Evolutionary conservation across 805 yeast species (phyloP).

Genomic region (Lachancea mirantina): DNA sequence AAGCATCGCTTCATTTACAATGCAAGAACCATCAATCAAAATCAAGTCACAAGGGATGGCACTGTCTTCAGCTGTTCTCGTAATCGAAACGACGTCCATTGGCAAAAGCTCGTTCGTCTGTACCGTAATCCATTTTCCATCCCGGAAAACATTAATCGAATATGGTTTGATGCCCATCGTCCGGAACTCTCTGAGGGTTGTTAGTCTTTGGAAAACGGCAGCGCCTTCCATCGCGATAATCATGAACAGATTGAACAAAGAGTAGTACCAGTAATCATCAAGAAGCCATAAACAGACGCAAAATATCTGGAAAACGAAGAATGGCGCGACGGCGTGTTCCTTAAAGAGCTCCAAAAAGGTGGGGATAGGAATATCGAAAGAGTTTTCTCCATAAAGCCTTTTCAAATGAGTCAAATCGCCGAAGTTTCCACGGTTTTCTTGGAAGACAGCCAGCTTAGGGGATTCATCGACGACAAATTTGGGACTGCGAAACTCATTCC

Average conservation of each 20-base stretch:
- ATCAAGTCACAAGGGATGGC: constrained; percentile 93
- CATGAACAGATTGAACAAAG: constrained; percentile 87
- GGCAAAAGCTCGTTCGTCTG: constrained; percentile 77
- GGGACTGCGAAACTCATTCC: constrained; percentile 68
- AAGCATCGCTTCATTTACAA: constrained; percentile 97
- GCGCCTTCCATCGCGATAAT: constrained; percentile 88
- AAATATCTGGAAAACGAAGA: constrained; percentile 92
- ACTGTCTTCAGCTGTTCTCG: constrained; percentile 83
- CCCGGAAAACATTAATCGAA: constrained; percentile 63
- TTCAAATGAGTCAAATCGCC: constrained; percentile 44
- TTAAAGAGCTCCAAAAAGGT: constrained; percentile 83
- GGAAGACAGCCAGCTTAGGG: constrained; percentile 53
- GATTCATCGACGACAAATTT: constrained; percentile 53
- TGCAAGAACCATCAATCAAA: constrained; percentile 81
- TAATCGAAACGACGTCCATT: constrained; percentile 81
- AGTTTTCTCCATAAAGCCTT: constrained; percentile 74
- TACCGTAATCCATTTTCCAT: constrained; percentile 58
- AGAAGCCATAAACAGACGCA: constrained; percentile 93
- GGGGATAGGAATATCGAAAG: constrained; percentile 93
- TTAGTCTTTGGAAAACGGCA: constrained; percentile 90
- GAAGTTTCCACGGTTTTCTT: constrained; percentile 45
- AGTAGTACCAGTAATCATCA: constrained; percentile 96
- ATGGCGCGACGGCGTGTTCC: constrained; percentile 98
- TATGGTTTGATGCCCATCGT: constrained; percentile 97
- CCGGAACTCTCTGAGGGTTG: constrained; percentile 91